These are phyloP conservation scores for Acacia crassicarpa DNA, from an alignment of 306 rosid genomes.

Conservation along the genomic window DNA sequence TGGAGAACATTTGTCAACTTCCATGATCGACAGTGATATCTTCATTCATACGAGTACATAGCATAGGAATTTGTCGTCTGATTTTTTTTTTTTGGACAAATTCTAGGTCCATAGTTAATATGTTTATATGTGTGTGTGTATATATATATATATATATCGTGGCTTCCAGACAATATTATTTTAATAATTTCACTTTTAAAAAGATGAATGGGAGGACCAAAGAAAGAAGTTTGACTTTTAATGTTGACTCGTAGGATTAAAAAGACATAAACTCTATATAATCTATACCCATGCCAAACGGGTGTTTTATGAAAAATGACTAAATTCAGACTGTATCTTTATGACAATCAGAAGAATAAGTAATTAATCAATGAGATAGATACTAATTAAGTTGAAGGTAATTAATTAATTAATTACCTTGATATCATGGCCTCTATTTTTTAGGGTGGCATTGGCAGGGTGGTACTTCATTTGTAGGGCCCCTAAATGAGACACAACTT, in stretches of 20 bases:
- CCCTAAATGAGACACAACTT: conserved; percentile 41
- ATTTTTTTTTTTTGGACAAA: neutral
- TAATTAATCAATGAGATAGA: neutral
- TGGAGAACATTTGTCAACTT: neutral
- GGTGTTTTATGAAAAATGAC: neutral
- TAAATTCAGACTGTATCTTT: neutral
- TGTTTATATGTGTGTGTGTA: no score
- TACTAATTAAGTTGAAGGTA: neutral
- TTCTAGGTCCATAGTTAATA: neutral
- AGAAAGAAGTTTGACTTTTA: neutral
- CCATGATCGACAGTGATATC: neutral
- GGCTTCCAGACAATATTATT: neutral
- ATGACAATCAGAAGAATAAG: no score
- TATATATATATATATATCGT: no score
- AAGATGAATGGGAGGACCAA: neutral
- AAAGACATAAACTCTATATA: neutral
- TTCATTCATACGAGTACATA: neutral
- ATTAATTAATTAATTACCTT: conserved; percentile 39
- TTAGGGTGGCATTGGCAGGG: conserved; percentile 62
- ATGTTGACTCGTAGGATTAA: neutral
- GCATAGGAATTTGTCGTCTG: neutral
- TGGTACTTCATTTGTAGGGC: conserved; percentile 37
- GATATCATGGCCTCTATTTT: conserved; percentile 74
- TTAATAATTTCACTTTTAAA: neutral
- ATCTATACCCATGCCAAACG: neutral